phyloP scores from a whole-genome alignment of 2,329 filamentous ascomycete species.

The Macrophomina phaseolina region DNA sequence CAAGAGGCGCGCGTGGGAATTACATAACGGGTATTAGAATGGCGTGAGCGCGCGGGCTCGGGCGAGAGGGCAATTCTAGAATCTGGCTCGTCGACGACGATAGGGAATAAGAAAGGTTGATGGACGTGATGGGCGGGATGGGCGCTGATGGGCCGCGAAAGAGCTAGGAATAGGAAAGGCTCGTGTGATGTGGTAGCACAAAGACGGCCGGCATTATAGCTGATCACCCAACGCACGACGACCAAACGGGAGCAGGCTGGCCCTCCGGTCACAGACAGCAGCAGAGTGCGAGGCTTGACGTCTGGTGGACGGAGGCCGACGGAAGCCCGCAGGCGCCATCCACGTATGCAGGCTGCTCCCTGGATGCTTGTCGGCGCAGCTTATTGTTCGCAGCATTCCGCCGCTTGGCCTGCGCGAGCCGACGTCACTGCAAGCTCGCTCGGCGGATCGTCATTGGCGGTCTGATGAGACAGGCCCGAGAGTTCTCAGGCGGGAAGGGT shows the following conservation, averaged over 20 bases:
- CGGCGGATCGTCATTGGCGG: conserved; percentile 26
- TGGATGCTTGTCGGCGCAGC: conserved; percentile 16
- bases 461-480: conserved; percentile 18
- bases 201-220: conserved; percentile 20
- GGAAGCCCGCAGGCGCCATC: neutral
- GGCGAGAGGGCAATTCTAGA: conserved; percentile 23
- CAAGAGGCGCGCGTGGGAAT: conserved; percentile 8
- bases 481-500: neutral
- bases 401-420: conserved; percentile 16
- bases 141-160: conserved; percentile 22
- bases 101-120: conserved; percentile 19
- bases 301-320: neutral
- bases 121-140: conserved; percentile 23
- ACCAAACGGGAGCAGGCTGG: conserved; percentile 1
- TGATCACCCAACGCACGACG: conserved; percentile 20
- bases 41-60: conserved; percentile 25
- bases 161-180: conserved; percentile 25
- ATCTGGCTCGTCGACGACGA: conserved; percentile 11
- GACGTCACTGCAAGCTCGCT: conserved; percentile 14
- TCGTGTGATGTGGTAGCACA: conserved; percentile 25
- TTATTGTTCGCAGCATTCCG: conserved; percentile 23
- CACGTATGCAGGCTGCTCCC: conserved; percentile 16
- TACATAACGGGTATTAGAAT: conserved; percentile 23
- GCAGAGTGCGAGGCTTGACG: neutral
- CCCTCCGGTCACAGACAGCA: conserved; percentile 9